Evolutionary conservation across 2,329 filamentous ascomycete genomes (phyloP).

Genomic region (Bipolaris bicolor): DNA sequence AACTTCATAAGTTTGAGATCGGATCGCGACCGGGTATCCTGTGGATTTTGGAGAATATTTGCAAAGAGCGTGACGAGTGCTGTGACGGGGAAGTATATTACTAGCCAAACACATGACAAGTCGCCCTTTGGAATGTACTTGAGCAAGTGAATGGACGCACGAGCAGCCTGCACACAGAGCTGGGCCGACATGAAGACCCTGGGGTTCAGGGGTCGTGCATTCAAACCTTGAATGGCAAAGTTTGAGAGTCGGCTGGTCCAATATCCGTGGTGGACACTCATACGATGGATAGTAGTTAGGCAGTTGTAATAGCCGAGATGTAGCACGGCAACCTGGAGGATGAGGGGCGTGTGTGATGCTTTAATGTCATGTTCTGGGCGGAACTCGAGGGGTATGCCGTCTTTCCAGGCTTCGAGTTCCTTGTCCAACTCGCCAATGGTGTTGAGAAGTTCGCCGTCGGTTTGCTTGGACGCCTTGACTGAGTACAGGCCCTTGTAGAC

Average conservation of each 20-base stretch:
- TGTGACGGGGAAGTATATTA: slow-evolving; percentile 95
- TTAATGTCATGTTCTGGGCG: slow-evolving; percentile 97
- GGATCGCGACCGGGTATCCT: slow-evolving; percentile 84
- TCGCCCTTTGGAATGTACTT: slow-evolving; percentile 97
- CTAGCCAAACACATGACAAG: slow-evolving; percentile 93
- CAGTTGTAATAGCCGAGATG: slow-evolving; percentile 99
- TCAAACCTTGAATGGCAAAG: slow-evolving; percentile 92
- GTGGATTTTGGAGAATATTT: slow-evolving; percentile 93
- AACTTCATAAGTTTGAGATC: slow-evolving; percentile 91
- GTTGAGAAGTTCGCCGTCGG: slow-evolving; percentile 89
- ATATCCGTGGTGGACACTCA: slow-evolving; percentile 97
- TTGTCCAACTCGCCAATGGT: slow-evolving; percentile 93
- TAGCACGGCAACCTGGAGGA: slow-evolving; percentile 89
- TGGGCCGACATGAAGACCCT: slow-evolving; percentile 93
- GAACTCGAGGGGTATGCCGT: slow-evolving; percentile 92
- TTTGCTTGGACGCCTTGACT: slow-evolving; percentile 87
- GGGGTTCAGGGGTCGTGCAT: slow-evolving; percentile 88
- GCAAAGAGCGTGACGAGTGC: slow-evolving; percentile 94
- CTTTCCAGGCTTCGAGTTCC: slow-evolving; percentile 90
- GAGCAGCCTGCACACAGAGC: slow-evolving; percentile 88
- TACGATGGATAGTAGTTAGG: slow-evolving; percentile 94
- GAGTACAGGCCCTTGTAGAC: slow-evolving; percentile 95
- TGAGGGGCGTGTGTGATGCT: slow-evolving; percentile 88
- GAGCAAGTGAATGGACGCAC: slow-evolving; percentile 89
- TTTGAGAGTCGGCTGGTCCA: slow-evolving; percentile 96